These are phyloP conservation scores for Cichorium intybus DNA, from an alignment of 140 eudicot species.

Conservation along the genomic window DNA sequence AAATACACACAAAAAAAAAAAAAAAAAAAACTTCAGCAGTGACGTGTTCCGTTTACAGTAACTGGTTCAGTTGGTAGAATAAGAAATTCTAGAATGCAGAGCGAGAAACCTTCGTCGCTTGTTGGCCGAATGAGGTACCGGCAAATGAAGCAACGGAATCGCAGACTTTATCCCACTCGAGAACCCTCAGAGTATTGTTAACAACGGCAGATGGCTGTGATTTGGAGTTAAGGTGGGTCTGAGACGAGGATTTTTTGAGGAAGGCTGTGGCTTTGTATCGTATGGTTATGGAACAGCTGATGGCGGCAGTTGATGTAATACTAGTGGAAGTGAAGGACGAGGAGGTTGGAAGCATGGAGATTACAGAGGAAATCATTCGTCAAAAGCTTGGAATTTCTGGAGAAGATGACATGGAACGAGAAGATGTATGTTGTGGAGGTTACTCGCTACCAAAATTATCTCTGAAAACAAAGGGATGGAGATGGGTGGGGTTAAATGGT, in stretches of 20 bases:
- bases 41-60: background rate
- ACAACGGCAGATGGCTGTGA: constrained; percentile 25
- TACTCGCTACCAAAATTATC: too few species aligned
- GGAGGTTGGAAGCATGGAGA: background rate
- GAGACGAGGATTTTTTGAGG: constrained; percentile 22
- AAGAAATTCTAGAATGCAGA: background rate
- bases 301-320: background rate
- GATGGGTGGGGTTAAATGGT: too few species aligned
- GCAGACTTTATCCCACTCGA: constrained; percentile 87
- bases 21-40: background rate
- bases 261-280: constrained; percentile 16
- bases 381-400: too few species aligned
- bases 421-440: too few species aligned
- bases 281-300: background rate
- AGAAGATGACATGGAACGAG: too few species aligned
- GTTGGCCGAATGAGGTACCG: constrained; percentile 69
- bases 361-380: background rate
- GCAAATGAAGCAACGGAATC: constrained; percentile 89
- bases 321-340: background rate
- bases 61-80: background rate
- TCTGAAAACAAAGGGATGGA: too few species aligned
- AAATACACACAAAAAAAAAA: background rate
- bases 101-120: constrained; percentile 56
- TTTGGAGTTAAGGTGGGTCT: constrained; percentile 1
- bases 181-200: constrained; percentile 53